Evolutionary conservation across 805 yeast species (phyloP).

Genomic region (Wickerhamomyces xylosicus): DNA sequence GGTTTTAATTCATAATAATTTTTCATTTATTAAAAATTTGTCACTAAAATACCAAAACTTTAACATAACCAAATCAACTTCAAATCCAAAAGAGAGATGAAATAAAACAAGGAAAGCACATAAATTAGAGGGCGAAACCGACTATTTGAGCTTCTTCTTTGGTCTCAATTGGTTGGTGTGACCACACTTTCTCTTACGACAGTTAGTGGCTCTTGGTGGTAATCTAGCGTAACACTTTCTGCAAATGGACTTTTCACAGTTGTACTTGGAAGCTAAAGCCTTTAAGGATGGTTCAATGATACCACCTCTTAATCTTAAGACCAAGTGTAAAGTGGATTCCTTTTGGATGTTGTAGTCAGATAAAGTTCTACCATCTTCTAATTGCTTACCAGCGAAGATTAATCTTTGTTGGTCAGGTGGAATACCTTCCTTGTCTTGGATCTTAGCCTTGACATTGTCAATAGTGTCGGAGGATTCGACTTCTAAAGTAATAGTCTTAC

Average conservation of each 20-base stretch:
- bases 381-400: constrained; percentile 99
- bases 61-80: background rate
- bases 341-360: constrained; percentile 99
- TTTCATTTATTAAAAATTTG: background rate
- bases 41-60: background rate
- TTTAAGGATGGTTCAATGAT: constrained; percentile 99
- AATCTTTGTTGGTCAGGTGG: constrained; percentile 99
- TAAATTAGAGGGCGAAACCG: constrained; percentile 27
- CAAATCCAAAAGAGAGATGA: background rate
- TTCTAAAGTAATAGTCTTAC: constrained; percentile 95
- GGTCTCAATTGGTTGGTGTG: constrained; percentile 99
- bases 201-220: constrained; percentile 99
- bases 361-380: constrained; percentile 98
- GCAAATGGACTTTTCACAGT: constrained; percentile 99
- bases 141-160: constrained; percentile 97
- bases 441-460: constrained; percentile 97
- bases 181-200: constrained; percentile 99
- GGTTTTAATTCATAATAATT: background rate
- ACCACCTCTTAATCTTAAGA: constrained; percentile 96
- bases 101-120: constrained; percentile 3
- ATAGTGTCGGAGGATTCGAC: constrained; percentile 98
- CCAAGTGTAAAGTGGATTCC: constrained; percentile 96
- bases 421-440: constrained; percentile 98
- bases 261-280: constrained; percentile 98
- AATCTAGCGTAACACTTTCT: constrained; percentile 99